Conservation (phyloP, 306 rosid genomes). For the Quercus robur region DNA sequence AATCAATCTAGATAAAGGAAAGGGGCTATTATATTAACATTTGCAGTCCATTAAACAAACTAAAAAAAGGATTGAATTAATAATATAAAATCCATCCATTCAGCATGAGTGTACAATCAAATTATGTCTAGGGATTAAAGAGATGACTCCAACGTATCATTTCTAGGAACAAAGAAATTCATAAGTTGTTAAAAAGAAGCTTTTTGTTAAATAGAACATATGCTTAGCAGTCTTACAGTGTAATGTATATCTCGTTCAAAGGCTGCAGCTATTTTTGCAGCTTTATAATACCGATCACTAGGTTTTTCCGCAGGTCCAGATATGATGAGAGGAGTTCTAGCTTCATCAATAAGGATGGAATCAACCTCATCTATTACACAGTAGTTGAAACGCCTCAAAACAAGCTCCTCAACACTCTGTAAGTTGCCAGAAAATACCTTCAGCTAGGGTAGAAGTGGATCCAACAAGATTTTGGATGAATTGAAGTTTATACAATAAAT, state of each 20-base stretch:
- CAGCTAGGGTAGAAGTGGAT: constrained; percentile 16
- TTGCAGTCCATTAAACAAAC: neutral
- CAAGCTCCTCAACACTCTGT: constrained; percentile 97
- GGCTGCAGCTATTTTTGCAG: constrained; percentile 93
- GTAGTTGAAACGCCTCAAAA: constrained; percentile 78
- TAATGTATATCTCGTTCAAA: constrained; percentile 88
- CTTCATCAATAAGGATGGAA: constrained; percentile 97
- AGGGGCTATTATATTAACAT: neutral
- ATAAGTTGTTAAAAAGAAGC: neutral
- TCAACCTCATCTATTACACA: constrained; percentile 98
- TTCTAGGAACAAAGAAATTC: neutral
- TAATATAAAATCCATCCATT: neutral
- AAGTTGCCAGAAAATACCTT: constrained; percentile 32
- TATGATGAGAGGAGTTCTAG: constrained; percentile 96
- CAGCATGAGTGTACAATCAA: neutral
- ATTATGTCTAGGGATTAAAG: neutral
- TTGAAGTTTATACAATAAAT: constrained; percentile 12
- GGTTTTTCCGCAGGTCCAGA: constrained; percentile 98
- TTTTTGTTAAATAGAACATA: neutral
- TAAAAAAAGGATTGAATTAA: neutral
- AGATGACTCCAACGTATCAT: neutral
- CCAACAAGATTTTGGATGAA: constrained; percentile 22
- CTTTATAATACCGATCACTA: constrained; percentile 80
- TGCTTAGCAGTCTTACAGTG: constrained; percentile 55
- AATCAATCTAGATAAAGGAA: neutral